Conservation (phyloP, 495 filamentous ascomycete genomes). For the Baudoinia panamericana region DNA sequence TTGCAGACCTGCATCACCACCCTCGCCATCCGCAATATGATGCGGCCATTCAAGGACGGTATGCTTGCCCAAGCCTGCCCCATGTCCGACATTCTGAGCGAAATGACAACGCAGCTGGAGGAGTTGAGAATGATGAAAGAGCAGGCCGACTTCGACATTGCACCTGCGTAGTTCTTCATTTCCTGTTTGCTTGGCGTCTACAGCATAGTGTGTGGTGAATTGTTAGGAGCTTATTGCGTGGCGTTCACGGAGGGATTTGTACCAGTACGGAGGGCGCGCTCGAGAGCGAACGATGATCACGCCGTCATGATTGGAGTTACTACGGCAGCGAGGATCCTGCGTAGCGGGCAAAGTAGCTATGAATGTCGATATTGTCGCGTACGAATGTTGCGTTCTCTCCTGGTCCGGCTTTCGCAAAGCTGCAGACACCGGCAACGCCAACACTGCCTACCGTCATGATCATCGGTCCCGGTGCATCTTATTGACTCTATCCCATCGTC, state of each 20-base stretch:
- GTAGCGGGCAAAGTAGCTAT: too few relatives aligned
- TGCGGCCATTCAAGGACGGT: conserved; percentile 27
- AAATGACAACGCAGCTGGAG: conserved; percentile 24
- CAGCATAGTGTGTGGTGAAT: too few relatives aligned
- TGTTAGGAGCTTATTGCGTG: neutral
- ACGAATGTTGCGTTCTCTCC: too few relatives aligned
- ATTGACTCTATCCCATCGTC: too few relatives aligned
- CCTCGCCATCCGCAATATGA: conserved; percentile 31
- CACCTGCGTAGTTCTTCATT: conserved; percentile 1
- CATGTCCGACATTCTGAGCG: conserved; percentile 29
- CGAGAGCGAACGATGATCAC: conserved; percentile 2
- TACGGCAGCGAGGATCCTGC: too few relatives aligned
- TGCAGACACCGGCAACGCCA: too few relatives aligned
- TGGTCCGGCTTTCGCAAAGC: too few relatives aligned
- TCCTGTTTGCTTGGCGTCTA: neutral
- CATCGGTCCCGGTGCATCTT: too few relatives aligned
- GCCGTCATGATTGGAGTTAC: conserved; percentile 6
- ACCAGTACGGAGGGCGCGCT: neutral
- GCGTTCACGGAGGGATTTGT: neutral
- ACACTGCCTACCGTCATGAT: too few relatives aligned
- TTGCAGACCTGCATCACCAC: conserved; percentile 31
- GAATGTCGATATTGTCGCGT: too few relatives aligned
- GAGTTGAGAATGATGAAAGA: conserved; percentile 27
- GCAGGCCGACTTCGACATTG: conserved; percentile 11
- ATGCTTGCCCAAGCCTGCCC: conserved; percentile 30